A percentile compares a stretch with the other conserved stretches of the same genome.
phyloP scores from a whole-genome alignment of 768 basidiomycete species.

The Boletales sp. region DNA sequence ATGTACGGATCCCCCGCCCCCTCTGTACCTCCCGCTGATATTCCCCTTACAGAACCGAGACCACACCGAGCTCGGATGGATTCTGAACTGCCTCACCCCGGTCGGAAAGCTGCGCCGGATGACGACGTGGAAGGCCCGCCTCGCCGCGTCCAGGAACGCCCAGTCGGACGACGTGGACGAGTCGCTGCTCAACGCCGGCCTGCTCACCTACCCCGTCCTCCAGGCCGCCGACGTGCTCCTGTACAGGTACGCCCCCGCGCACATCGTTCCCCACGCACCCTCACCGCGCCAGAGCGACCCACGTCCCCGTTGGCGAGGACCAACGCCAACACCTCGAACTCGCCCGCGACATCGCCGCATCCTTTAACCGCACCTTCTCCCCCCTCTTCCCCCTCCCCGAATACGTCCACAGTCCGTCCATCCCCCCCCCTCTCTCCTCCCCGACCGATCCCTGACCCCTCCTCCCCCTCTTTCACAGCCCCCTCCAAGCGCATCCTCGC shows the following conservation, averaged over 20 bases:
- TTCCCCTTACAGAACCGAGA: slow-evolving; percentile 60
- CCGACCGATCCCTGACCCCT: neutral
- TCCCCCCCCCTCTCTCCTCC: neutral
- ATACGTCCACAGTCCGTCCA: slow-evolving; percentile 65
- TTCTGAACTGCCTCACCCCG: slow-evolving; percentile 80
- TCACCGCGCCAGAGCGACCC: slow-evolving; percentile 60
- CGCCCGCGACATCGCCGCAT: slow-evolving; percentile 74
- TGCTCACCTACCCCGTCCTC: slow-evolving; percentile 90
- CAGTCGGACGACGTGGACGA: slow-evolving; percentile 78
- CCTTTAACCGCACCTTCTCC: slow-evolving; percentile 70
- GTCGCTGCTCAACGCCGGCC: slow-evolving; percentile 73
- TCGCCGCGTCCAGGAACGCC: slow-evolving; percentile 72
- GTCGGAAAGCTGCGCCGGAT: slow-evolving; percentile 81
- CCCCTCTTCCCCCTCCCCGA: slow-evolving; percentile 70
- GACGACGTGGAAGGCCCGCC: slow-evolving; percentile 96
- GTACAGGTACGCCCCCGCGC: slow-evolving; percentile 64
- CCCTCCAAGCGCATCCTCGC: slow-evolving; percentile 81
- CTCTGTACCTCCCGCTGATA: neutral
- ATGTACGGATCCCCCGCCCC: slow-evolving; percentile 45
- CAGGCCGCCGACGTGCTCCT: slow-evolving; percentile 91
- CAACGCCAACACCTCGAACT: slow-evolving; percentile 94
- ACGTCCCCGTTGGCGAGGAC: slow-evolving; percentile 96
- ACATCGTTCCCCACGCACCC: no score
- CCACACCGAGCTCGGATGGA: slow-evolving; percentile 89
- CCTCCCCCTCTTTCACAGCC: slow-evolving; percentile 55